Evolutionary conservation across 208 protist genomes (phyloP), one percentile per base, ranked within the genome.

Genomic region (Acanthamoeba triangularis): DNA sequence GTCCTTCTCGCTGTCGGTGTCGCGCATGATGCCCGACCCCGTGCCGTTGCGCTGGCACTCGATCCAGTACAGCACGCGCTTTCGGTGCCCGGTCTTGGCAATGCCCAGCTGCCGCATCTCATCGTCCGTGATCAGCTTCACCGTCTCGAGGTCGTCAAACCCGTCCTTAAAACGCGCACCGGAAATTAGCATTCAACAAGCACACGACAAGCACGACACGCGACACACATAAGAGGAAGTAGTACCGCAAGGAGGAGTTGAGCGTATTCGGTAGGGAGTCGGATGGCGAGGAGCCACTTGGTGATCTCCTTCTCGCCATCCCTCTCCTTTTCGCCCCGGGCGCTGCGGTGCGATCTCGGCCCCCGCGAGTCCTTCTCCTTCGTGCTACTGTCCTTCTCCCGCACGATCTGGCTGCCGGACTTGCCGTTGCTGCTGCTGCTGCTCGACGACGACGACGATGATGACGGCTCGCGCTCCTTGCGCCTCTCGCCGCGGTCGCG

Each of bases 81-180:
- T 94, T 37, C 90, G 5, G 65, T 94, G 90, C 4, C 90, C 90
- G 1, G 90, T 94, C 69, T 94, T 94, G 44, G 59, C 25, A 35
- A 94, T 94, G 44, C 90, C 90, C 56, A 94, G 63, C n/a, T 82
- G 44, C 37, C 54, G 37, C 65, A 94, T 25, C 63, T 94, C 90
- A 4, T 94, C 90, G 47, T 94, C 90, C 6, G 90, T 94, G 44
- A 94, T 94, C 65, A 94, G 47, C 69, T 94, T 94, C 16, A 94
- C 11, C 49, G 90, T 94, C 30, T 94, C 90, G n/a, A 94, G 41
- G 33, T 94, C 90, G 16, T 94, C 90, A 25, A 94, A 94, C 20
- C 90, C 90, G 28, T 94, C 88, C 37, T 93, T 2, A 25, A 23
- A 82, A 1, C 30, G 33, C 30, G 5, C 16, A 67, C 16, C 61